A percentile compares a stretch with the other conserved stretches of the same genome.
Conservation (phyloP, 345 rosid genomes). For the thale cress (Arabidopsis thaliana) region DNA sequence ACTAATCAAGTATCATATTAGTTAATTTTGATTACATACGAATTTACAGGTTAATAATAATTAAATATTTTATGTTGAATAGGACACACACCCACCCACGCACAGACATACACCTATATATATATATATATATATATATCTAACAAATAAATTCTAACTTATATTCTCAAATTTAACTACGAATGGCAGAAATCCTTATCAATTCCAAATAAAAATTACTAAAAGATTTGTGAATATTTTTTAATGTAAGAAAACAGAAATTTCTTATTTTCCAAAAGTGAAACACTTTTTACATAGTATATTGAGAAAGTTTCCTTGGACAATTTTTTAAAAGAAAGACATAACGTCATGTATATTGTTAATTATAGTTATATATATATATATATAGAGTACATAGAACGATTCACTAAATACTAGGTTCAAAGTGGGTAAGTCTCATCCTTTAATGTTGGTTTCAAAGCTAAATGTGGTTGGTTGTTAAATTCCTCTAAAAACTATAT, state of each 20-base stretch:
- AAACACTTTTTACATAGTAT: neutral
- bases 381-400: neutral
- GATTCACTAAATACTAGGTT: neutral
- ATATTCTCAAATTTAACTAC: neutral
- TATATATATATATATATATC: neutral
- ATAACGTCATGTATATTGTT: neutral
- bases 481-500: neutral
- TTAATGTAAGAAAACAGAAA: neutral
- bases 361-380: too few species aligned
- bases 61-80: constrained; percentile 6
- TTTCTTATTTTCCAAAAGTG: neutral
- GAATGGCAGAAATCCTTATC: neutral
- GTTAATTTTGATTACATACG: constrained; percentile 9
- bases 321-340: neutral
- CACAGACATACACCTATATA: neutral
- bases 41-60: neutral
- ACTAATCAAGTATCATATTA: neutral
- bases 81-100: neutral
- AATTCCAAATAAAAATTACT: neutral
- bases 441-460: neutral
- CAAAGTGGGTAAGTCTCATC: neutral
- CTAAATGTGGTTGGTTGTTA: constrained; percentile 1
- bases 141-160: neutral
- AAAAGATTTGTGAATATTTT: neutral
- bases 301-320: neutral